Percentiles rank a stretch among this genome's conserved stretches.
Conservation (phyloP, 495 filamentous ascomycete genomes). For the Podospora tetraspora region DNA sequence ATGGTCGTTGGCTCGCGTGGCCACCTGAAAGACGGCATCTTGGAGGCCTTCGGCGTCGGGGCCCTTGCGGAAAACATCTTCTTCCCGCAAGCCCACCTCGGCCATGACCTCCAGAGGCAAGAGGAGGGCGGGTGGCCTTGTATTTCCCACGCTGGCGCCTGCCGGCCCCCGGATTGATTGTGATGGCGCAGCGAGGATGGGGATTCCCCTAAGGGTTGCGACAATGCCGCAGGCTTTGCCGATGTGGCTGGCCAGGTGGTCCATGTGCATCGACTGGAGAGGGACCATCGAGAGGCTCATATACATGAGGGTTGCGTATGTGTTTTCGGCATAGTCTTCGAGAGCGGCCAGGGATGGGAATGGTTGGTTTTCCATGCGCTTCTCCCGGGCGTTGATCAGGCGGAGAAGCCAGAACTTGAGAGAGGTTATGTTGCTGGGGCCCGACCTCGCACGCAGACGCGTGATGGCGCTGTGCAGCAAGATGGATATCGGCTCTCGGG, state of each 20-base stretch:
- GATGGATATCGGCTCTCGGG: constrained; percentile 86
- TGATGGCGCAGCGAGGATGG: constrained; percentile 72
- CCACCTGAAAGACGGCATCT: constrained; percentile 87
- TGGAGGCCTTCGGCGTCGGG: constrained; percentile 68
- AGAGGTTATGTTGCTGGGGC: constrained; percentile 49
- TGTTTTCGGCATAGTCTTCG: constrained; percentile 87
- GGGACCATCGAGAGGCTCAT: constrained; percentile 73
- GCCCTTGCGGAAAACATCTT: constrained; percentile 80
- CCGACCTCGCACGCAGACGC: constrained; percentile 49
- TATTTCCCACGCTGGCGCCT: constrained; percentile 32
- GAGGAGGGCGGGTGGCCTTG: constrained; percentile 43
- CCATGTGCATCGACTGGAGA: constrained; percentile 72
- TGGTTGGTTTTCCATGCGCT: constrained; percentile 76
- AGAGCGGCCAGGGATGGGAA: constrained; percentile 67
- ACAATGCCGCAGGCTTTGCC: constrained; percentile 89
- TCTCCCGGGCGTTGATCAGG: constrained; percentile 71
- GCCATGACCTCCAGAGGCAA: constrained; percentile 90
- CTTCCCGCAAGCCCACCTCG: constrained; percentile 68
- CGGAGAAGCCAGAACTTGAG: constrained; percentile 78
- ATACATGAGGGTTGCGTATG: constrained; percentile 91
- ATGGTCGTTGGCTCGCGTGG: constrained; percentile 90
- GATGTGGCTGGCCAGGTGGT: constrained; percentile 89
- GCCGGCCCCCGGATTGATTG: constrained; percentile 45
- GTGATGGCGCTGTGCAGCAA: constrained; percentile 66
- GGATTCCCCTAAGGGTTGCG: constrained; percentile 75